Evolutionary conservation across 2,329 filamentous ascomycete species (phyloP), one percentile per base, ranked within the genome.

Genomic region (Sclerotinia minor): DNA sequence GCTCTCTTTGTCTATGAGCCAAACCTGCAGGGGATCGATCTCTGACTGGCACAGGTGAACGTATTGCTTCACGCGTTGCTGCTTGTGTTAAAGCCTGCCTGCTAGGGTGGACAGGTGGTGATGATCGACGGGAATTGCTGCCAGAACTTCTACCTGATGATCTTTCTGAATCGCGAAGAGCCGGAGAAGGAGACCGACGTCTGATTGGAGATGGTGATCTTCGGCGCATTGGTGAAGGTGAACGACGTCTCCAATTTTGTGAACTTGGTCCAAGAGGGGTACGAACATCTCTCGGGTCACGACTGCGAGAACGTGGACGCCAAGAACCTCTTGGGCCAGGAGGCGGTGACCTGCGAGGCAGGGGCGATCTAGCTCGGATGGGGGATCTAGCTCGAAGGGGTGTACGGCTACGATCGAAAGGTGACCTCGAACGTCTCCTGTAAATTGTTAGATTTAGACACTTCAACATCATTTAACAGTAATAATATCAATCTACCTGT

Each of bases 71-170:
- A 38, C 75, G 79, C 35, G 75, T 72, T 67, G 77, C 71, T 24
- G 77, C 73, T 69, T 79, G 71, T 50, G 79, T 75, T 24, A 81
- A 73, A 59, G 79, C 81, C 61, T 80, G 75, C 72, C 84, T 81
- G 71, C 86, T 87, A 21, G 82, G 81, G 72, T 87, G 84, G 19
- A 84, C 77, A 35, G 80, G 84, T 21, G 87, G 87, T 7, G 87
- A 89, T 11, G 87, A 88, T 60, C 85, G 82, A 67, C 86, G 83
- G 29, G 87, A 89, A 41, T 84, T 87, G 26, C 83, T 86, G 26
- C 79, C 82, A 11, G 87, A 89, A 50, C 82, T 83, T 67, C 82
- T 79, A 29, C 81, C 83, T 29, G 84, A 85, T 53, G 81, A 80
- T 63, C 83, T 81, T 50, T 81, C 81, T 45, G 82, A 82, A 26